These are phyloP conservation scores for Rhodomyrtus psidioides DNA, from an alignment of 441 rosid genomes.

Conservation along the genomic window DNA sequence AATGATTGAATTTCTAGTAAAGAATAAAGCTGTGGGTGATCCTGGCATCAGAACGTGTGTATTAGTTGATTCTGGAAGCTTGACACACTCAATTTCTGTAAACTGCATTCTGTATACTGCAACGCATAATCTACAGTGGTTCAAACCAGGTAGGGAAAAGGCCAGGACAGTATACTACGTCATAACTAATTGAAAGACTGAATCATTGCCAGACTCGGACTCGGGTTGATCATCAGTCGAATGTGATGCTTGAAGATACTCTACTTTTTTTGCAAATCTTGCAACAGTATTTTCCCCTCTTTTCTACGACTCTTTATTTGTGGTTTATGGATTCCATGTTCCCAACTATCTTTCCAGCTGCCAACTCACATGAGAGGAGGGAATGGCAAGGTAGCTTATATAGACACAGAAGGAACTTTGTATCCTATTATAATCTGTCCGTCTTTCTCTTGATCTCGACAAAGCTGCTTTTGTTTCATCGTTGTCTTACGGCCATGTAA, in stretches of 20 bases:
- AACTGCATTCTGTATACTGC: not conserved
- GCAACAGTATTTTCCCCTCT: not conserved
- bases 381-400: conserved; percentile 93
- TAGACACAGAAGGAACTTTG: conserved; percentile 98
- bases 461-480: not conserved
- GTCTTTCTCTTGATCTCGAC: not conserved
- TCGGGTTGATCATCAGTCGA: not conserved
- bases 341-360: conserved; percentile 34
- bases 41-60: not conserved
- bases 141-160: not conserved
- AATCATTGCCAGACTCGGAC: not conserved
- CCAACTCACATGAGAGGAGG: conserved; percentile 91
- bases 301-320: not conserved
- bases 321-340: not conserved
- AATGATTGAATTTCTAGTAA: not conserved
- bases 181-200: not conserved
- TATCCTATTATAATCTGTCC: conserved; percentile 29
- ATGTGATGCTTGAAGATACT: not conserved
- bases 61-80: not conserved
- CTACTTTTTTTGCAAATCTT: not conserved
- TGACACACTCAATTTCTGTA: not conserved
- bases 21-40: not conserved
- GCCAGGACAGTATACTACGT: not conserved
- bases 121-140: not conserved
- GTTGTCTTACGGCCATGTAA: not conserved